Percentiles rank a stretch among this genome's conserved stretches.
phyloP scores from a whole-genome alignment of 2,329 filamentous ascomycete species.

The Dothistroma pini region DNA sequence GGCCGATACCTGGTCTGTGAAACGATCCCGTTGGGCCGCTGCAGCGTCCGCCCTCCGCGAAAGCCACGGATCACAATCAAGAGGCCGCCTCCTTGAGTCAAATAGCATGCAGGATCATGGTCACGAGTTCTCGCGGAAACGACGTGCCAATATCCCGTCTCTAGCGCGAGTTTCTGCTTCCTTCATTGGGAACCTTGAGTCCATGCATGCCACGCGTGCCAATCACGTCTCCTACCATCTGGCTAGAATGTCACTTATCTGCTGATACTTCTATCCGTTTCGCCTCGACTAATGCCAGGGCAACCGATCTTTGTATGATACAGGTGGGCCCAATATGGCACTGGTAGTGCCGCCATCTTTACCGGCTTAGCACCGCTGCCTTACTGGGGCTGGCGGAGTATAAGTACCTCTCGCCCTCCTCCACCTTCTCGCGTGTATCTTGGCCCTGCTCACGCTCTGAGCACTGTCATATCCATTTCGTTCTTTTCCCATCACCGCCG shows the following conservation, averaged over 20 bases:
- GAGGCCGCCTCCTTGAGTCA: slow-evolving; percentile 21
- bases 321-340: slow-evolving; percentile 12
- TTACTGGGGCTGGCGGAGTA: slow-evolving; percentile 17
- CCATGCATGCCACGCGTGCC: slow-evolving; percentile 15
- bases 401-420: slow-evolving; percentile 23
- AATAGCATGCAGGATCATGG: background rate
- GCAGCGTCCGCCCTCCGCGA: slow-evolving; percentile 15
- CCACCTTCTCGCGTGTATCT: slow-evolving; percentile 16
- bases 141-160: slow-evolving; percentile 21
- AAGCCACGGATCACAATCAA: slow-evolving; percentile 12
- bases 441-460: slow-evolving; percentile 8
- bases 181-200: slow-evolving; percentile 10
- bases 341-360: slow-evolving; percentile 11
- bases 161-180: background rate
- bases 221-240: slow-evolving; percentile 21
- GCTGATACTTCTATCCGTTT: slow-evolving; percentile 15
- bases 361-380: slow-evolving; percentile 19
- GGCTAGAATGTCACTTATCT: slow-evolving; percentile 14
- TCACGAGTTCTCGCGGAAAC: slow-evolving; percentile 4
- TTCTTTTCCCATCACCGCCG: slow-evolving; percentile 9
- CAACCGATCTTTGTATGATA: slow-evolving; percentile 15
- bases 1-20: slow-evolving; percentile 16
- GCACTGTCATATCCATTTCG: slow-evolving; percentile 1
- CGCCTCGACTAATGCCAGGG: slow-evolving; percentile 21
- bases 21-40: slow-evolving; percentile 9